Evolutionary conservation across 306 rosid genomes (phyloP).

Genomic region (Lathyrus aphaca): DNA sequence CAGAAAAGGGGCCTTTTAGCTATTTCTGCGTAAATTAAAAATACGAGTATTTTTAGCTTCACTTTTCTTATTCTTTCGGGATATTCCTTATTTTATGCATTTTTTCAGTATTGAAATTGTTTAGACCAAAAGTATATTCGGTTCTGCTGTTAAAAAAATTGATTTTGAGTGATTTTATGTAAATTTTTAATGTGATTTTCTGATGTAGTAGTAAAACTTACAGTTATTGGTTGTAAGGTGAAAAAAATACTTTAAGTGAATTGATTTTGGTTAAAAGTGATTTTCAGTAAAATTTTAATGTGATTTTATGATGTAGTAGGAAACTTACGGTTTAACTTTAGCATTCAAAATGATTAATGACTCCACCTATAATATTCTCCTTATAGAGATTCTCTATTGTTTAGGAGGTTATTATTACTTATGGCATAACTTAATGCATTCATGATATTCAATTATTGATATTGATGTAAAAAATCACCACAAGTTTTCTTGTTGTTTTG

Average conservation of each 20-base stretch:
- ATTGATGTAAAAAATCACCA: neutral
- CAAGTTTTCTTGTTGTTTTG: neutral
- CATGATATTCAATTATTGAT: neutral
- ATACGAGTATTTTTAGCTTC: neutral
- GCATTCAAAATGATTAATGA: neutral
- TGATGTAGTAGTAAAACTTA: no score
- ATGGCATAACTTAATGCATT: neutral
- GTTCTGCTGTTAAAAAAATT: no score
- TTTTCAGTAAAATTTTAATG: neutral
- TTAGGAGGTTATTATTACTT: neutral
- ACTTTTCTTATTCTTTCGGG: constrained; percentile 1
- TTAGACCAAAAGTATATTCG: no score
- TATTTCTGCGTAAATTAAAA: neutral
- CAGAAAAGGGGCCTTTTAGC: neutral
- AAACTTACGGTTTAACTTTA: neutral
- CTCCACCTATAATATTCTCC: neutral
- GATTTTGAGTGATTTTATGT: no score
- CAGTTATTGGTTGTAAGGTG: no score
- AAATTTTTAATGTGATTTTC: no score
- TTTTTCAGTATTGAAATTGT: neutral
- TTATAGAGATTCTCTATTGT: neutral
- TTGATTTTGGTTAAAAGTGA: no score
- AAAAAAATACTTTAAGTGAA: no score
- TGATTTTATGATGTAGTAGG: neutral
- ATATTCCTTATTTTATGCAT: neutral